Evolutionary conservation across 371 early-diverging fungal species (phyloP), one percentile per base, ranked within the genome.

Genomic region (Mortierella sp.): DNA sequence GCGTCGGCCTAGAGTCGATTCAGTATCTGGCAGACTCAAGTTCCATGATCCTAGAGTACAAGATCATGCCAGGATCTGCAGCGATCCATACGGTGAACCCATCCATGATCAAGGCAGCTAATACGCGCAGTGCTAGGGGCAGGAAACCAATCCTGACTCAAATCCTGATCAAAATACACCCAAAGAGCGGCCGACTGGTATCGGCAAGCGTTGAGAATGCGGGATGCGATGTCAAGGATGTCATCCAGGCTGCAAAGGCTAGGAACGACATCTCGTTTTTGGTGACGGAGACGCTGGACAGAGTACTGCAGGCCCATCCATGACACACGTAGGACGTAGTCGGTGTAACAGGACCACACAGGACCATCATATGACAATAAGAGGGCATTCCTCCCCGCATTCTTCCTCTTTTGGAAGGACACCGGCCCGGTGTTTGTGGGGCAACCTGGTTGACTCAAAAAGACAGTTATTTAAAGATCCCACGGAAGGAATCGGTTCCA

Each of bases 261-360:
- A 55, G 69, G 51, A 76, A 76, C 24, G 77, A 76, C 24, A 60
- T 76, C 13, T 50, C 69, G 8, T 76, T 76, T 47, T 64, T 76
- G 55, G 69, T 76, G 5, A 9, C 46, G 0, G 77, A 76, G 62
- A 58, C 55, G 1, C 52, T 76, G 6, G 77, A 68, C 37, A 50
- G 65, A 7, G 54, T 65, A 24, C 54, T 63, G 60, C 67, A 67
- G 39, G 67, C 74, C 2, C 63, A 73, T 27, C 67, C 74, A 21
- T 70, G 22, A n/a, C n/a, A n/a, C n/a, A 54, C 6, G 3, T 3
- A 7, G 17, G 14, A 21, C 14, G 16, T 54, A 54, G 19, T n/a
- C 17, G 7, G 16, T 48, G 14, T 27, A 16, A 0, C 27, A 48
- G n/a, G n/a, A n/a, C n/a, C n/a, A n/a, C n/a, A n/a, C n/a, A n/a